A percentile compares a stretch with the other conserved stretches of the same genome.
phyloP scores from a whole-genome alignment of 2,329 filamentous ascomycete species.

The Colletotrichum sublineola region DNA sequence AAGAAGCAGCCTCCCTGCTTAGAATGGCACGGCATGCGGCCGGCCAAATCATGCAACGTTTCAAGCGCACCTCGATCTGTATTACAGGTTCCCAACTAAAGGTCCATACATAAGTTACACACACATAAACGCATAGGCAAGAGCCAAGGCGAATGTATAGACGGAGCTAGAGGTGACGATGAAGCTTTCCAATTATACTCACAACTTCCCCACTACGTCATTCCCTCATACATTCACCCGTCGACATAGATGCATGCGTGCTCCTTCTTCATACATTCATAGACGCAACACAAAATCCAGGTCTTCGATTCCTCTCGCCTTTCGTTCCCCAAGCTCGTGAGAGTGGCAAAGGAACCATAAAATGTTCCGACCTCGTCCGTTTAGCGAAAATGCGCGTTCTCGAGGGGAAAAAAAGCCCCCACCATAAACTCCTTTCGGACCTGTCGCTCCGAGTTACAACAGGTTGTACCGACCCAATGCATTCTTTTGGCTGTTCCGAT shows the following conservation, averaged over 20 bases:
- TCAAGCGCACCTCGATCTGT: background rate
- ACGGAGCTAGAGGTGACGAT: background rate
- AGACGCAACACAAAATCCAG: background rate
- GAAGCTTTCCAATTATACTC: slow-evolving; percentile 19
- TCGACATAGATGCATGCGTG: slow-evolving; percentile 17
- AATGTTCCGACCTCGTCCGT: slow-evolving; percentile 9
- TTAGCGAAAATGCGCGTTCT: background rate
- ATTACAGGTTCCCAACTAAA: background rate
- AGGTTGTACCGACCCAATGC: slow-evolving; percentile 33
- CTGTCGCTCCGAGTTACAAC: slow-evolving; percentile 2
- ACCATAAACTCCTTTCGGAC: slow-evolving; percentile 30
- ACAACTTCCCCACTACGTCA: slow-evolving; percentile 1
- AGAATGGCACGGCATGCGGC: slow-evolving; percentile 38
- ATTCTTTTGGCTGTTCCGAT: slow-evolving; percentile 19
- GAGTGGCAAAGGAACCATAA: slow-evolving; percentile 1
- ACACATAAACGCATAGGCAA: background rate
- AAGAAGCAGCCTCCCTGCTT: slow-evolving; percentile 34
- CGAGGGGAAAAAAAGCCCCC: background rate
- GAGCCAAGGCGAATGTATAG: background rate
- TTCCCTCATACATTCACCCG: slow-evolving; percentile 32
- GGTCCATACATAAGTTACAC: background rate
- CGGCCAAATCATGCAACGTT: slow-evolving; percentile 3
- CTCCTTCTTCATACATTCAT: slow-evolving; percentile 25
- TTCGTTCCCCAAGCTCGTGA: slow-evolving; percentile 3
- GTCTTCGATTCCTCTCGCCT: slow-evolving; percentile 7